Conservation (phyloP, 768 basidiomycete genomes). For the Lentinula boryana region DNA sequence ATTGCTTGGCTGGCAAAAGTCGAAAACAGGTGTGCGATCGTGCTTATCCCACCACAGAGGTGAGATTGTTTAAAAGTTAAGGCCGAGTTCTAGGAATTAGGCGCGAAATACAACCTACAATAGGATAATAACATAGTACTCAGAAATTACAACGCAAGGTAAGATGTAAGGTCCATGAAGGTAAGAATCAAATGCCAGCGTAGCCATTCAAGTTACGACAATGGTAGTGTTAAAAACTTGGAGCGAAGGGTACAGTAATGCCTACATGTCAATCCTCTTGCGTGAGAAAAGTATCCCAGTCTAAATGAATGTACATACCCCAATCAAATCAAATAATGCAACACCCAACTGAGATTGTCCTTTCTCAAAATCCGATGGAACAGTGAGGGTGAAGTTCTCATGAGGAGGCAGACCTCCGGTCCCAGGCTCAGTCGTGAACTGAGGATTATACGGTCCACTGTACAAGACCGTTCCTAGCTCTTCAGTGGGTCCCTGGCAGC, state of each 20-base stretch:
- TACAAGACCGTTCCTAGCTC: slow-evolving; percentile 1
- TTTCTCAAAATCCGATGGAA: not conserved
- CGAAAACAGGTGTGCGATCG: too few relatives aligned
- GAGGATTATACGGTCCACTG: slow-evolving; percentile 1
- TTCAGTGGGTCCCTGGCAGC: not conserved
- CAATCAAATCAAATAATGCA: not conserved
- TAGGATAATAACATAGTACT: too few relatives aligned
- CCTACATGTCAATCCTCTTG: not conserved
- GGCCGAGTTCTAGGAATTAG: too few relatives aligned
- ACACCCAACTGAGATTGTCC: slow-evolving; percentile 1
- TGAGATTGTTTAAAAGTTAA: too few relatives aligned
- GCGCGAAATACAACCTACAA: too few relatives aligned
- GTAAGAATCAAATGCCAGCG: too few relatives aligned
- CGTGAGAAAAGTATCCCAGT: not conserved
- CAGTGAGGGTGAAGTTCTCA: slow-evolving; percentile 1
- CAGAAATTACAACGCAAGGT: too few relatives aligned
- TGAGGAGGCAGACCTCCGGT: not conserved
- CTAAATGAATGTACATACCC: not conserved
- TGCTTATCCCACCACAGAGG: too few relatives aligned
- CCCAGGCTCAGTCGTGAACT: not conserved
- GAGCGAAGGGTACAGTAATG: not conserved
- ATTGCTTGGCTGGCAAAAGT: too few relatives aligned
- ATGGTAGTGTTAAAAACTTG: not conserved
- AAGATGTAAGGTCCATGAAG: too few relatives aligned
- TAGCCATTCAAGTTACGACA: not conserved